Evolutionary conservation across 2,329 filamentous ascomycete genomes (phyloP), one percentile per base, ranked within the genome.

Genomic region (Penicillium olsonii): DNA sequence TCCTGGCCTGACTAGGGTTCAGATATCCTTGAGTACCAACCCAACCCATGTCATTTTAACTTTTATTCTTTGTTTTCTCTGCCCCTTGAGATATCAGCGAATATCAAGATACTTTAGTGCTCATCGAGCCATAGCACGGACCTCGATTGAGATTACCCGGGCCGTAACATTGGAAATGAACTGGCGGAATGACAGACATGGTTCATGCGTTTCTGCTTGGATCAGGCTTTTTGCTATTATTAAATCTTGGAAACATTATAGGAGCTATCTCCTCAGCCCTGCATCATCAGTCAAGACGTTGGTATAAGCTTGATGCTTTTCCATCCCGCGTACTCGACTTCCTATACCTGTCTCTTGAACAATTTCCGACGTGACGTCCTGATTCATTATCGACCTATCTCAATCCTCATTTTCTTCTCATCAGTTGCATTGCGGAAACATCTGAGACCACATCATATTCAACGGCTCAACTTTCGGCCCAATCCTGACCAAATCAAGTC

Each of bases 391-490:
- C 24, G 29, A 35, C 9, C 19, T 7, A 47, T 52, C 33, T 44
- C n/a, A 12, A 17, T 15, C 15, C 20, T 43, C n/a, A 29, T 8
- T 34, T 37, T 41, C 34, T 8, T n/a, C 17, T 7, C 35, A 18
- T 18, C 33, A 12, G 45, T n/a, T 14, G 11, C 9, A 24, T 44
- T 48, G 19, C 18, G 12, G 45, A 37, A 9, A 37, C 19, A 55
- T 55, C 58, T 54, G 52, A 62, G 54, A 62, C 59, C 46, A 54
- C 55, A 57, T 61, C 55, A 48, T 52, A 48, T 60, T 33, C 43
- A 55, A 57, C 48, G 37, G 53, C 48, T 48, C 34, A 42, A 44
- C 38, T 22, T 52, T 42, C 18, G 45, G 27, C 34, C 35, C 27
- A 44, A 42, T 46, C 20, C 18, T 18, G 27, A 40, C n/a, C 26